Evolutionary conservation across 2,329 filamentous ascomycete species (phyloP), one percentile per base, ranked within the genome.

Genomic region (Colletotrichum spinosum): DNA sequence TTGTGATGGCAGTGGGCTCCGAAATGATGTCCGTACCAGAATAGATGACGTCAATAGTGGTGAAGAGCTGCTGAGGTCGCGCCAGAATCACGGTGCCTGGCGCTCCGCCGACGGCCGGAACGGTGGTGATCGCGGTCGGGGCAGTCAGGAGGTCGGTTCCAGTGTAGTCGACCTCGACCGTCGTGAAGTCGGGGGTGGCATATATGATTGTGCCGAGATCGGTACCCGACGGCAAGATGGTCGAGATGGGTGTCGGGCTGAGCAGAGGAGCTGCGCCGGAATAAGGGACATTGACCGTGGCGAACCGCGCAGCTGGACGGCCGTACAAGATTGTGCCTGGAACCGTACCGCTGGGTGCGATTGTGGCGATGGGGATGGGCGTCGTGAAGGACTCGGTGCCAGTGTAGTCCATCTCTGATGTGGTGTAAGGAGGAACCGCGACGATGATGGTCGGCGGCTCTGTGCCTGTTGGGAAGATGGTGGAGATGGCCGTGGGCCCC

Each of bases 381-480:
- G 48, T n/a, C 1, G 48, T 58, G 34, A 52, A 25, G 2, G 67
- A 66, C 2, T 15, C 49, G 5, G 60, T 45, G 6, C 62, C 55
- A 4, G 38, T 44, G 34, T 51, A 62, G 3, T 41, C 10, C 7
- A 58, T 15, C 11, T 48, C 39, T 2, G 67, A 48, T 9, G 65
- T 49, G 10, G 62, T 50, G n/a, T 41, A 58, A 1, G 55, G 46
- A 6, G 55, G 38, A 2, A 34, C 11, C 15, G 38, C 39, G 11
- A 51, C 35, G 10, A 68, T 52, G 11, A 64, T 48, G 4, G 67
- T 65, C 2, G 67, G 63, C 4, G 54, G 56, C 1, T 12, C 37
- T 9, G 68, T 59, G 8, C 56, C 59, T n/a, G 52, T 60, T 17
- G 56, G 60, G 4, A 55, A 49, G 13, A 62, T 57, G 7, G 67